Base-by-base conservation (phyloP, 495 filamentous ascomycete species). In the Glonium stellatum region DNA sequence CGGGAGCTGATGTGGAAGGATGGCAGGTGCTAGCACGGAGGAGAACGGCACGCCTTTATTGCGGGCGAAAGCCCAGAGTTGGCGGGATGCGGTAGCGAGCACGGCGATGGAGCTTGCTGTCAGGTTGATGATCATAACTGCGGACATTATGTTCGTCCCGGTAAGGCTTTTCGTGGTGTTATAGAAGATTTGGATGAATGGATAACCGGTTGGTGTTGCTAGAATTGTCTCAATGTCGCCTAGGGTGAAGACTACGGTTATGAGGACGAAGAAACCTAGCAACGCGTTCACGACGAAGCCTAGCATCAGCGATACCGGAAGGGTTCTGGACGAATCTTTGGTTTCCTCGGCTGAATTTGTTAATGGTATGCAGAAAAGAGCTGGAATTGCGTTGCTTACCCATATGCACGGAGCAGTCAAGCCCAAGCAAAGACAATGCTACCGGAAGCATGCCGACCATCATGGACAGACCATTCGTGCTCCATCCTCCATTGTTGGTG, bases 51-150 rank as follows among this genome's bases (percentile, higher is more conserved):
- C 66, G 2, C 82, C 81, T 15, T 70, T 61, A 58, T 83, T 80
- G 13, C 82, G 71, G 8, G 80, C 79, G 68, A 84, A 84, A 5
- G 79, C 79, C 69, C 81, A 84, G 0, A 84, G 70, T 67, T 82
- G 81, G 0, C 81, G 74, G 10, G 80, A 82, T 11, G 77, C 75
- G 0, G 81, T 83, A 2, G 81, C 79, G 12, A 81, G 76, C 48
- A 78, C 73, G 53, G 75, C 79, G 56, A 82, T 77, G 1, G 75
- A 74, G 19, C 76, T 75, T 23, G 72, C 74, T 6, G 75, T 72
- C 1, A 78, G 59, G 8, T 77, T 73, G 9, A 84, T 58, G 10
- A 80, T 66, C 37, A 82, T 63, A 22, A 83, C 72, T 0, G 76
- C 77, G 13, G 70, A 69, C 75, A 82, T 77, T 22, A 75, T 69